Evolutionary conservation across 306 rosid species (phyloP).

Genomic region (Acmispon strigosus): DNA sequence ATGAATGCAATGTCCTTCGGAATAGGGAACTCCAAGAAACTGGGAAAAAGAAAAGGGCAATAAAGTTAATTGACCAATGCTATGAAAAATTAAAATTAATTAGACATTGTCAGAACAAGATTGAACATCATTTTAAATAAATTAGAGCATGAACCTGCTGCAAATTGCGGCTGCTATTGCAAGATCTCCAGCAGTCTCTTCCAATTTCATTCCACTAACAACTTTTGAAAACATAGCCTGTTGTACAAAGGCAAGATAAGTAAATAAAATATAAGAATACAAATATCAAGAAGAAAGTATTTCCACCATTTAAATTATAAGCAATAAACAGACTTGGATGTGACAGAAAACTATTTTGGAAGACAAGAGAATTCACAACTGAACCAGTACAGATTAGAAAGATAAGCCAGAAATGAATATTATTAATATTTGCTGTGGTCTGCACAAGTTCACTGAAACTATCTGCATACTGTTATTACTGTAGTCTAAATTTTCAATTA

Average conservation of each 20-base stretch:
- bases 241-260: conserved; percentile 15
- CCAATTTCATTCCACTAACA: conserved; percentile 59
- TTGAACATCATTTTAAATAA: conserved; percentile 10
- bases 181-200: conserved; percentile 95
- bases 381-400: neutral
- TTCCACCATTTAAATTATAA: conserved; percentile 4
- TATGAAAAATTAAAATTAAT: neutral
- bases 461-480: neutral
- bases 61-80: neutral
- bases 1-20: conserved; percentile 75
- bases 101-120: neutral
- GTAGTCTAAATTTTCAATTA: neutral
- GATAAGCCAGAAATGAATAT: neutral
- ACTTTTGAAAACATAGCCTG: conserved; percentile 74
- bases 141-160: too few relatives aligned
- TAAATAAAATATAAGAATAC: neutral
- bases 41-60: conserved; percentile 23
- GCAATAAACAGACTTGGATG: neutral
- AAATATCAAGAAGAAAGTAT: neutral
- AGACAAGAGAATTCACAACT: neutral
- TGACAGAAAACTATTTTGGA: neutral
- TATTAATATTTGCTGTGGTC: neutral
- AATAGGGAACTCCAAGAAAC: conserved; percentile 87
- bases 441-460: neutral
- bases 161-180: conserved; percentile 93